Evolutionary conservation across 371 early-diverging fungal genomes (phyloP), one percentile per base, ranked within the genome.

Genomic region (Choanephora cucurbitarum): DNA sequence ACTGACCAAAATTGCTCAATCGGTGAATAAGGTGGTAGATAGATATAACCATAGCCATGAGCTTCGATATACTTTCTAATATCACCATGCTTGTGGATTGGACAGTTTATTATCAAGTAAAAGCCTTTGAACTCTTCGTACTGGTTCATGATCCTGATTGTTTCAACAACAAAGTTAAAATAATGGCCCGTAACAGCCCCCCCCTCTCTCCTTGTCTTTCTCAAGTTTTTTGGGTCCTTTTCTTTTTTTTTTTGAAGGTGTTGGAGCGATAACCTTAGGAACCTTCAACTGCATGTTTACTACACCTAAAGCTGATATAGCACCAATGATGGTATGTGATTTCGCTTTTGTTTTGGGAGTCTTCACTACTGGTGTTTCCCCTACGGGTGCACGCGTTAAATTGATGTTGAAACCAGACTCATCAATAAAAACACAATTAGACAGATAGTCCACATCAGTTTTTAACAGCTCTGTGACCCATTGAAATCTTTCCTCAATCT

Each of bases 1-100:
- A 45, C 46, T 34, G 49, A 53, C 53, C 61, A 61, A 40, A 61
- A 46, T 39, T 61, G 33, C 47, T 55, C 61, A 55, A 60, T 60
- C 1, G 55, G 24, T 4, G 44, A 60, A 41, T 60, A 53, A 28
- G 28, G 28, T 7, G 28, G 28, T 5, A 28, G 28, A 3, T 28
- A 28, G 21, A 60, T 9, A 31, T 41, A 60, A 15, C 31, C 48
- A 42, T 51, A 58, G 44, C 52, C 59, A 44, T 46, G 40, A 22
- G 5, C 6, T 49, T 51, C 58, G 22, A 52, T 54, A 54, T 34
- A 45, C 33, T 7, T 44, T 40, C 43, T 52, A 28, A 52, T 52
- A 42, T 42, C 52, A 52, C 15, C 17, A n/a, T 52, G 41, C 9
- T 23, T 52, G 42, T 52, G 42, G 14, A 52, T 52, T 18, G 28